Evolutionary conservation across 805 yeast genomes (phyloP).

Genomic region (Yarrowia phangngaensis): DNA sequence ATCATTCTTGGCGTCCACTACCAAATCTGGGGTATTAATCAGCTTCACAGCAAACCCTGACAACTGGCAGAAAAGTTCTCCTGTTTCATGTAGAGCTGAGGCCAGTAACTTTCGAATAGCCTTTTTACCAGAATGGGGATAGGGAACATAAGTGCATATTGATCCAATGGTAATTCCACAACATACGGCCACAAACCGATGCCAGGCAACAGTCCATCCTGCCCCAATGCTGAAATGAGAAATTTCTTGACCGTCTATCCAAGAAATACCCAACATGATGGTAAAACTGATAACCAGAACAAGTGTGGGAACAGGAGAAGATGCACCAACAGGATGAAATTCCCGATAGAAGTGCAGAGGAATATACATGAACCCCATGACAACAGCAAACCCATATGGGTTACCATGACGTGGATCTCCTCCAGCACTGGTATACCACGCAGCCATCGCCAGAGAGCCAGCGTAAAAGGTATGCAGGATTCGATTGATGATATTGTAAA

Average conservation of each 20-base stretch:
- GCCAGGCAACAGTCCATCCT: slow-evolving; percentile 39
- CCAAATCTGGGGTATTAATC: slow-evolving; percentile 30
- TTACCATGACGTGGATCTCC: slow-evolving; percentile 38
- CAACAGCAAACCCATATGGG: slow-evolving; percentile 37
- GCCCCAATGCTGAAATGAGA: slow-evolving; percentile 31
- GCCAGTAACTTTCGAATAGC: slow-evolving; percentile 37
- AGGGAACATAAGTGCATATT: slow-evolving; percentile 38
- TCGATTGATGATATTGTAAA: slow-evolving; percentile 35
- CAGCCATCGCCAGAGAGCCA: slow-evolving; percentile 37
- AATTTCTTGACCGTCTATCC: slow-evolving; percentile 34
- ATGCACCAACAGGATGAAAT: slow-evolving; percentile 33
- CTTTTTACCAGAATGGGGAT: slow-evolving; percentile 37
- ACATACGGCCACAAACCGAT: slow-evolving; percentile 38
- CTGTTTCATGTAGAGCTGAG: slow-evolving; percentile 32
- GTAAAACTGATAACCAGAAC: slow-evolving; percentile 35
- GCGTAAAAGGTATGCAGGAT: slow-evolving; percentile 37
- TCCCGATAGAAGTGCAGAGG: slow-evolving; percentile 35
- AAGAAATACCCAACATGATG: slow-evolving; percentile 38
- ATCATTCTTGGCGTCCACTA: slow-evolving; percentile 33
- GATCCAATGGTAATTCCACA: slow-evolving; percentile 38
- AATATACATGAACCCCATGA: slow-evolving; percentile 30
- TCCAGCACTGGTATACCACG: slow-evolving; percentile 40
- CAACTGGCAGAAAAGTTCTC: slow-evolving; percentile 36
- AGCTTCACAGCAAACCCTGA: slow-evolving; percentile 37
- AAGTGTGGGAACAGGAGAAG: slow-evolving; percentile 36